Percentiles rank a stretch among this genome's conserved stretches.
Conservation (phyloP, 108 stramenopile species). For the Poteriospumella lacustris region DNA sequence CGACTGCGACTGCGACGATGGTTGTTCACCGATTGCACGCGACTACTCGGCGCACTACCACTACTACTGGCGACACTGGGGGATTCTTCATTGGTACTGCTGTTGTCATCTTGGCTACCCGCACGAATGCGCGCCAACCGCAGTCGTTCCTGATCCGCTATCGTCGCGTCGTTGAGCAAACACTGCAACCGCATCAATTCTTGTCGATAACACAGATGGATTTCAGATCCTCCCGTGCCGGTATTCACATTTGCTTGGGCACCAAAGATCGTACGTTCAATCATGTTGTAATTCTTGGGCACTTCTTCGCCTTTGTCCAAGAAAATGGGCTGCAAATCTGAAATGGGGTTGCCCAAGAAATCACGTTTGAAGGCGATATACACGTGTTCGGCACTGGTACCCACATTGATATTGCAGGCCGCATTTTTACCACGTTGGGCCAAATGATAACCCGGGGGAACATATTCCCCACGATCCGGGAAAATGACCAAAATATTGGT, state of each 20-base stretch:
- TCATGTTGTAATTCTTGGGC: conserved; percentile 35
- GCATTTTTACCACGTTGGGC: conserved; percentile 32
- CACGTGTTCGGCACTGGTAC: conserved; percentile 43
- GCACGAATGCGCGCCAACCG: not conserved
- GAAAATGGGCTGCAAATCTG: conserved; percentile 39
- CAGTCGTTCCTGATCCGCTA: not conserved
- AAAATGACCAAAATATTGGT: conserved; percentile 36
- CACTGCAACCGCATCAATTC: conserved; percentile 20
- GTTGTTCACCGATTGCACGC: too few relatives aligned
- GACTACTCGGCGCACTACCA: too few relatives aligned
- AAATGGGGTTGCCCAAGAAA: conserved; percentile 44
- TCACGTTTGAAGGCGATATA: conserved; percentile 43
- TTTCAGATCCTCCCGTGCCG: conserved; percentile 36
- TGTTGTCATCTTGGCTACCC: too few relatives aligned
- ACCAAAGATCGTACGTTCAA: conserved; percentile 33
- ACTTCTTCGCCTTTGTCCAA: conserved; percentile 34
- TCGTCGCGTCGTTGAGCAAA: not conserved
- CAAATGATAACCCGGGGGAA: conserved; percentile 31
- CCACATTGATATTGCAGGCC: conserved; percentile 42
- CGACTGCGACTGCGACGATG: too few relatives aligned
- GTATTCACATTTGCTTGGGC: conserved; percentile 40
- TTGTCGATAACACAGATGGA: conserved; percentile 41
- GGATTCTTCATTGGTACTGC: too few relatives aligned
- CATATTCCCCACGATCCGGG: conserved; percentile 44
- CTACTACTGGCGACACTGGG: too few relatives aligned